phyloP scores from a whole-genome alignment of 768 basidiomycete species.

The Lentinula raphanica region DNA sequence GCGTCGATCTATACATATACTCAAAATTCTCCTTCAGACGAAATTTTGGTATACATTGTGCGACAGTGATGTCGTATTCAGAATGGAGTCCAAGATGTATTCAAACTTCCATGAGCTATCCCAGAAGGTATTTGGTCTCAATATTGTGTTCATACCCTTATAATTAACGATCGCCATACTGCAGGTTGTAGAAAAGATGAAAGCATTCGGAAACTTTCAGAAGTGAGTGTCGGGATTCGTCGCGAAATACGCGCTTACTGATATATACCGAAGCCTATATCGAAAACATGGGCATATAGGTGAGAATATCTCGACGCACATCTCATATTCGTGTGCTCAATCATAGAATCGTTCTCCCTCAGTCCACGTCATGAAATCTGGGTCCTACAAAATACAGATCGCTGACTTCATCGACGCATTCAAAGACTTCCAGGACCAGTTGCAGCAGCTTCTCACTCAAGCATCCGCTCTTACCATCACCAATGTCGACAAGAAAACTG shows the following conservation, averaged over 20 bases:
- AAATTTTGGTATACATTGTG: slow-evolving; percentile 10
- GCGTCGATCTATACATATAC: too few relatives aligned
- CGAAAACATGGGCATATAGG: slow-evolving; percentile 9
- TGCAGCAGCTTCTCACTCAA: slow-evolving; percentile 9
- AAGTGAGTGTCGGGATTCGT: background rate
- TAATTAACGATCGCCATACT: background rate
- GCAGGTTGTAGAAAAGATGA: slow-evolving; percentile 6
- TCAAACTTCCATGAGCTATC: background rate
- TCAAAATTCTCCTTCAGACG: background rate
- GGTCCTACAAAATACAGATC: slow-evolving; percentile 7
- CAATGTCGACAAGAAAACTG: slow-evolving; percentile 3
- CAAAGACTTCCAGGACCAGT: slow-evolving; percentile 2
- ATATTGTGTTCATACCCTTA: background rate
- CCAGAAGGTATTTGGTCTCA: background rate
- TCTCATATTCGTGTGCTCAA: too few relatives aligned
- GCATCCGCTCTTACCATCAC: slow-evolving; percentile 5
- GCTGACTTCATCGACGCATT: slow-evolving; percentile 8
- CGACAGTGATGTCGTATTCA: slow-evolving; percentile 7
- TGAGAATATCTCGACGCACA: too few relatives aligned
- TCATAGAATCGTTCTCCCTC: background rate
- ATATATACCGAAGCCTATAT: background rate
- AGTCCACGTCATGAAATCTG: slow-evolving; percentile 3
- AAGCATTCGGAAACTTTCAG: slow-evolving; percentile 10
- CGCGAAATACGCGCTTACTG: too few relatives aligned
- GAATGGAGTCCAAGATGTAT: background rate